Evolutionary conservation across 1,284 basidiomycete genomes (phyloP).

Genomic region (Ganoderma sp.): DNA sequence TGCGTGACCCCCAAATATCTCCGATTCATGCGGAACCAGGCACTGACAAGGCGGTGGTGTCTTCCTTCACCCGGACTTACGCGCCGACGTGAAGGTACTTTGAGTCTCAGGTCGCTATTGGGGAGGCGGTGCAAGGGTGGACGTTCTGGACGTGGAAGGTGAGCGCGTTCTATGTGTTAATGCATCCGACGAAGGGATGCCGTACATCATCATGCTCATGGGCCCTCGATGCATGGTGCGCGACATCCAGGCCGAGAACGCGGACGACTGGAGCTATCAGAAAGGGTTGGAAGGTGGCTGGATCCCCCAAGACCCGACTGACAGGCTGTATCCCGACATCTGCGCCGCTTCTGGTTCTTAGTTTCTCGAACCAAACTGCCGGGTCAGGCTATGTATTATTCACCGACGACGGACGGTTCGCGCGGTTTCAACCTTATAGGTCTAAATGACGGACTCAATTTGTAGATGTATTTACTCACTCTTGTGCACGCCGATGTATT

Average conservation of each 20-base stretch:
- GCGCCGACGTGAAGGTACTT: conserved; percentile 59
- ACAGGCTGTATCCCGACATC: conserved; percentile 65
- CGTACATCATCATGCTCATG: conserved; percentile 1
- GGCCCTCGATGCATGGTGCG: background rate
- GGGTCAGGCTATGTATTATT: background rate
- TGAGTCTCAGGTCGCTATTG: conserved; percentile 76
- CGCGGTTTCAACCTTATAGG: conserved; percentile 1
- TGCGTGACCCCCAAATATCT: conserved; percentile 42
- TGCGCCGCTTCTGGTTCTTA: conserved; percentile 41
- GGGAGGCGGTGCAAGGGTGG: conserved; percentile 76
- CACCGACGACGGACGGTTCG: background rate
- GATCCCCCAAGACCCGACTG: conserved; percentile 70
- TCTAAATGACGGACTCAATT: background rate
- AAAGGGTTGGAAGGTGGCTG: conserved; percentile 72
- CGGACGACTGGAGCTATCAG: conserved; percentile 80
- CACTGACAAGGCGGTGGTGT: conserved; percentile 2
- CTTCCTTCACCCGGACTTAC: background rate
- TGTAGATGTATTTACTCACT: background rate
- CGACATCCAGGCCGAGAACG: conserved; percentile 60
- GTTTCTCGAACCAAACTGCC: background rate
- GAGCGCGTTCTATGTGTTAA: conserved; percentile 17
- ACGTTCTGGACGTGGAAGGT: conserved; percentile 88
- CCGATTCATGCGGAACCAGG: background rate
- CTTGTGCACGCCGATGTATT: background rate
- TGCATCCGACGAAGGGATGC: background rate